Base-by-base conservation (phyloP, 2,329 filamentous ascomycete species). In the Pestalotiopsis sp. region DNA sequence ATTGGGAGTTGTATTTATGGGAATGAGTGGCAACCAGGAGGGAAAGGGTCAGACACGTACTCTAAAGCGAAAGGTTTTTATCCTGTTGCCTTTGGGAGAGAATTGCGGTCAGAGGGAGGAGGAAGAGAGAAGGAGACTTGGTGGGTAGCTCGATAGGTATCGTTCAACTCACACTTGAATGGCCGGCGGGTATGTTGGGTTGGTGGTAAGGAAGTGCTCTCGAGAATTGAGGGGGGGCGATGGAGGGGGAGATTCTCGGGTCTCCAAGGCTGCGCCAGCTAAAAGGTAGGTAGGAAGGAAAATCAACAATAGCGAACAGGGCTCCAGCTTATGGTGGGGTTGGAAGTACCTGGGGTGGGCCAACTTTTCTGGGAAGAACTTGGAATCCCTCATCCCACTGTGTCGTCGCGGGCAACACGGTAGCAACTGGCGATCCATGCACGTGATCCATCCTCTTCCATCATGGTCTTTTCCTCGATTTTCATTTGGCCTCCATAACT, bases 61-160 rank as follows among this genome's bases (percentile, higher is more conserved):
- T 27, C 14, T 13, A n/a, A 58, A 57, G 63, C 25, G 41, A 20
- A 27, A 31, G 41, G 36, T 41, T n/a, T 66, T 59, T 59, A 66
- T 66, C 49, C 25, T 59, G 64, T 31, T 55, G 64, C 64, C 64
- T 66, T 36, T 36, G 27, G 41, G 49, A 27, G 45, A 52, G 55
- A 60, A 52, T 66, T 66, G 64, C 64, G 64, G 64, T 66, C 58
- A 66, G 38, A 41, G 20, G 20, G 41, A 52, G 27, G 41, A 55
- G 64, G 20, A 45, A 60, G 64, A 60, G 45, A 9, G 49, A 57
- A 55, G 39, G 41, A 65, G 64, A 36, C 60, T 66, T 66, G 58
- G 64, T 60, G 64, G 45, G 45, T 52, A 52, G 45, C 45, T 52
- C 60, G 63, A 27, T 60, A 23, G 55, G 17, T 66, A 60, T 66